A percentile compares a stretch with the other conserved stretches of the same genome.
These are phyloP conservation scores for Thalassiosira sp. DNA, from an alignment of 352 stramenopile species.

Conservation along the genomic window DNA sequence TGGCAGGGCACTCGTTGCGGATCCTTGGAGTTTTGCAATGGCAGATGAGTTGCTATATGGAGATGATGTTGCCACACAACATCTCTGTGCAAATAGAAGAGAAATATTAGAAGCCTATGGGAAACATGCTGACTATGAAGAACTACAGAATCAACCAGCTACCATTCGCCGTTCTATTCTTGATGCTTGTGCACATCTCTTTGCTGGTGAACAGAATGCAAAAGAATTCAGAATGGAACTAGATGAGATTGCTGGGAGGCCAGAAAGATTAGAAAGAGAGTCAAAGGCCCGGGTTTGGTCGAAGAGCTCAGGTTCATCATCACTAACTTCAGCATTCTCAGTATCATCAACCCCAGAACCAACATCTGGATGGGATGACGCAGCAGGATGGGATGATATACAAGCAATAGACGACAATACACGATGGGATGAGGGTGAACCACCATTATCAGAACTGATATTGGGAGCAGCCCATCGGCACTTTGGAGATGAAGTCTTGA, in stretches of 20 bases:
- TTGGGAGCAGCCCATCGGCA: conserved; percentile 54
- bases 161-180: conserved; percentile 62
- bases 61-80: conserved; percentile 8
- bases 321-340: neutral
- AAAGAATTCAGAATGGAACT: conserved; percentile 69
- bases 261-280: conserved; percentile 12
- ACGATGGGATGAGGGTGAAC: conserved; percentile 26
- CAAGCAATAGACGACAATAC: conserved; percentile 9
- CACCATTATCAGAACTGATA: conserved; percentile 66
- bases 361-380: neutral
- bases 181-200: conserved; percentile 62
- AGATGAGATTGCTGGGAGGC: conserved; percentile 56
- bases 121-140: conserved; percentile 60
- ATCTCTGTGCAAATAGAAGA: conserved; percentile 45
- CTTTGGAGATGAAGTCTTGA: conserved; percentile 54
- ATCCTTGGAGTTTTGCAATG: conserved; percentile 74
- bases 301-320: neutral
- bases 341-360: neutral
- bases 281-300: conserved; percentile 13
- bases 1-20: conserved; percentile 68
- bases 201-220: conserved; percentile 66
- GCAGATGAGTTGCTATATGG: conserved; percentile 64
- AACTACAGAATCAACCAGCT: conserved; percentile 49
- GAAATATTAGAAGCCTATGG: conserved; percentile 66
- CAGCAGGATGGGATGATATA: conserved; percentile 3